These are phyloP conservation scores for Podaxis sp. DNA, from an alignment of 768 basidiomycete genomes.

Conservation along the genomic window DNA sequence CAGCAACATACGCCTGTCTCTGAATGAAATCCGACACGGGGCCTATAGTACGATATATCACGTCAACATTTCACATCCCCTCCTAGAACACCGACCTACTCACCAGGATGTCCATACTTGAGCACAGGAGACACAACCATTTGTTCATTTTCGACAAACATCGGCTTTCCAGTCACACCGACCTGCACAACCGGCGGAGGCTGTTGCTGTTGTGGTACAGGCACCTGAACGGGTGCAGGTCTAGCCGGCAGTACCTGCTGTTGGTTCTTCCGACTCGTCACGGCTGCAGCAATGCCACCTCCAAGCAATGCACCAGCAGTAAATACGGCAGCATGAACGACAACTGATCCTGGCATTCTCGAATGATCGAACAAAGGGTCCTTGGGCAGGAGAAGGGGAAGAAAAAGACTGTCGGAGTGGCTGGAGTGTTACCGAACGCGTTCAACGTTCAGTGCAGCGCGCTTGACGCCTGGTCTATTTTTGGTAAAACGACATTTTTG, in stretches of 20 bases:
- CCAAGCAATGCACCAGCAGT: slow-evolving; percentile 82
- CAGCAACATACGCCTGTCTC: slow-evolving; percentile 82
- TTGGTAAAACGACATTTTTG: not conserved
- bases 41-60: slow-evolving; percentile 44
- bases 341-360: slow-evolving; percentile 13
- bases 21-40: slow-evolving; percentile 80
- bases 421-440: no score
- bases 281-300: slow-evolving; percentile 62
- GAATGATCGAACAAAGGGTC: not conserved
- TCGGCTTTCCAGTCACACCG: slow-evolving; percentile 43
- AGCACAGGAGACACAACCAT: slow-evolving; percentile 41
- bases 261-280: slow-evolving; percentile 34
- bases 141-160: slow-evolving; percentile 35
- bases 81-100: slow-evolving; percentile 17
- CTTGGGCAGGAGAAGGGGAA: not conserved
- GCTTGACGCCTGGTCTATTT: not conserved
- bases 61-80: not conserved
- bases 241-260: slow-evolving; percentile 1
- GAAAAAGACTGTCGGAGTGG: not conserved
- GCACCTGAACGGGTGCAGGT: slow-evolving; percentile 16
- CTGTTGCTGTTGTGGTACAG: slow-evolving; percentile 20
- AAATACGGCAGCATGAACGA: slow-evolving; percentile 72
- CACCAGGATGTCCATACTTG: slow-evolving; percentile 85
- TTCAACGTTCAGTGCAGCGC: not conserved
- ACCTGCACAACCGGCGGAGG: slow-evolving; percentile 45